Evolutionary conservation across 2,329 filamentous ascomycete species (phyloP), one percentile per base, ranked within the genome.

Genomic region (Sporothrix variecibatus): DNA sequence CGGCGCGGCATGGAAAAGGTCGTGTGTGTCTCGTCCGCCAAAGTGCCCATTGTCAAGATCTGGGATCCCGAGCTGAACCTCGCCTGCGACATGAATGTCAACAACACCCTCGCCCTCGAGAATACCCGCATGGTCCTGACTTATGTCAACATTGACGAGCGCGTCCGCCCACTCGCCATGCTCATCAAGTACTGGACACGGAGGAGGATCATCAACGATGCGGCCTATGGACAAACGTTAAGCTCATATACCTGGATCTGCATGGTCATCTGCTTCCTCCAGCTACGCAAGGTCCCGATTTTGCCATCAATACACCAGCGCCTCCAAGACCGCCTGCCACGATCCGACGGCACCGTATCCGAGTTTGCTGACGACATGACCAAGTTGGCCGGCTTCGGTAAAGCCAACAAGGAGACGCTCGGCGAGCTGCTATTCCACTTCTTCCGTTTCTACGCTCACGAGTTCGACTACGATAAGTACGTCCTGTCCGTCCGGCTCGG

Each of bases 171-270:
- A 62, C 85, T 99, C 78, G 95, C 96, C 20, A 98, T 99, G 94
- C 93, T 97, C 75, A 90, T 99, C 84, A 99, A 99, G 82, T 89
- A 98, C 84, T 99, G 96, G 96, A 97, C 96, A 73, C 94, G 96
- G 83, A 89, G 90, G 82, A 91, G 96, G 81, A 92, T 97, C 79
- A 87, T 99, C 78, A 99, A 99, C 80, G 96, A 99, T 85, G 96
- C 96, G 81, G 96, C 93, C 74, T 94, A 94, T 81, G 95, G 96
- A 76, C 95, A 94, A 74, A 99, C 96, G 7, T 87, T 99, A 75
- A 98, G 95, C 82, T 99, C 96, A 23, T 99, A 99, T 81, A 98
- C 96, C 28, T 99, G 96, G 96, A 98, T 98, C 81, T 99, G 96
- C 83, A 90, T 99, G 87, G 97, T 98, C 78, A 92, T 99, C 81